phyloP scores from a whole-genome alignment of 139 green algal species.

The Raphidocelis subcapitata region DNA sequence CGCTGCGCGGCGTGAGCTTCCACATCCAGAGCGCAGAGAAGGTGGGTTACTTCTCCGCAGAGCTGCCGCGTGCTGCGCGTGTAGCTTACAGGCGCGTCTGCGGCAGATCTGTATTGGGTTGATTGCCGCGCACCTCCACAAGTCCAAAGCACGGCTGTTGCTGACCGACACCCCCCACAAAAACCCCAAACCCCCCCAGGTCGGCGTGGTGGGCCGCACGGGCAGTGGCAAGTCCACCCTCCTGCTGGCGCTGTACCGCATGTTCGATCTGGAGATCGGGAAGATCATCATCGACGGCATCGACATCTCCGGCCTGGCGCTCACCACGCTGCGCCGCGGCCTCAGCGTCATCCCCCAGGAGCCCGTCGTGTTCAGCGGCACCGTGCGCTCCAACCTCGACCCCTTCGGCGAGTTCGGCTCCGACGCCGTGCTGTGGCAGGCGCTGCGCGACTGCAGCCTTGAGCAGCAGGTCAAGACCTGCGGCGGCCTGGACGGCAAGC shows the following conservation, averaged over 20 bases:
- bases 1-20: conserved; percentile 22
- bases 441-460: conserved; percentile 52
- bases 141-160: too few relatives aligned
- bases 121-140: too few relatives aligned
- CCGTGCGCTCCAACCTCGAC: conserved; percentile 82
- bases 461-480: conserved; percentile 28
- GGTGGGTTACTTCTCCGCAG: too few relatives aligned
- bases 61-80: too few relatives aligned
- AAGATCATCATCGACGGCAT: conserved; percentile 66
- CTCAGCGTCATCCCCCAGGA: conserved; percentile 77
- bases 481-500: conserved; percentile 68
- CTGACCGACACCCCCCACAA: too few relatives aligned
- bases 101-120: too few relatives aligned
- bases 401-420: conserved; percentile 58
- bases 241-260: conserved; percentile 77
- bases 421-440: conserved; percentile 30
- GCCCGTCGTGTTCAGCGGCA: conserved; percentile 79
- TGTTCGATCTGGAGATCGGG: conserved; percentile 63
- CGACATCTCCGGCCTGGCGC: conserved; percentile 56
- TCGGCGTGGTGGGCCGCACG: conserved; percentile 72
- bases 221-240: conserved; percentile 77
- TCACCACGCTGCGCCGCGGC: conserved; percentile 51
- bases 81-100: too few relatives aligned
- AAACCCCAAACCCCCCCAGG: too few relatives aligned
- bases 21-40: conserved; percentile 39